Percentiles rank a stretch among this genome's conserved stretches.
phyloP scores from a whole-genome alignment of 768 basidiomycete species.

The Lentinus tigrinus region DNA sequence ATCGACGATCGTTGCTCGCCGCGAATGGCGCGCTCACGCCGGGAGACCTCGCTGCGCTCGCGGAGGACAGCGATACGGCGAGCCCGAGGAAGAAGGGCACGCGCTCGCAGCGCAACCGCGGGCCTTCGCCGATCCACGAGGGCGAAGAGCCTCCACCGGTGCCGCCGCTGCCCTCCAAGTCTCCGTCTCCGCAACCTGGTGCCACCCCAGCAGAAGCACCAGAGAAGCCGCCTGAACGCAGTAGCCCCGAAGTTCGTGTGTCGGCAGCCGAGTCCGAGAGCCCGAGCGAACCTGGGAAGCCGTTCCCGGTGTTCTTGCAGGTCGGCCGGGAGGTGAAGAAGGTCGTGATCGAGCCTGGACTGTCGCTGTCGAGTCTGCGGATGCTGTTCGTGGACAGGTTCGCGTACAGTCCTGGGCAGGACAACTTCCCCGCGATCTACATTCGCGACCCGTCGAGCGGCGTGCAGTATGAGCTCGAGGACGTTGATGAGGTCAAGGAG shows the following conservation, averaged over 20 bases:
- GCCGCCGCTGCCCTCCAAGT: conserved; percentile 28
- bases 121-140: conserved; percentile 27
- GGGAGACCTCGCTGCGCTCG: conserved; percentile 70
- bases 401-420: conserved; percentile 88
- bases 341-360: conserved; percentile 63
- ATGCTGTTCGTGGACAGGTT: conserved; percentile 95
- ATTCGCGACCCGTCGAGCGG: conserved; percentile 90
- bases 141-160: conserved; percentile 34
- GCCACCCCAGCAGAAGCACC: background rate
- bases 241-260: background rate
- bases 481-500: conserved; percentile 88
- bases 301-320: conserved; percentile 82
- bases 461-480: conserved; percentile 94
- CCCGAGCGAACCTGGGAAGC: conserved; percentile 10
- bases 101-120: conserved; percentile 22
- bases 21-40: conserved; percentile 62
- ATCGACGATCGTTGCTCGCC: conserved; percentile 64
- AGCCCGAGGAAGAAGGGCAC: conserved; percentile 20
- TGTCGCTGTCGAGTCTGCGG: conserved; percentile 73
- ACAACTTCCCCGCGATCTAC: conserved; percentile 94
- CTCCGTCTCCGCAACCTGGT: conserved; percentile 16
- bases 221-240: background rate
- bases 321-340: conserved; percentile 91
- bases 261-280: conserved; percentile 11
- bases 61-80: conserved; percentile 45